Conservation (phyloP, 1,284 basidiomycete species). For the Ganoderma sinense region DNA sequence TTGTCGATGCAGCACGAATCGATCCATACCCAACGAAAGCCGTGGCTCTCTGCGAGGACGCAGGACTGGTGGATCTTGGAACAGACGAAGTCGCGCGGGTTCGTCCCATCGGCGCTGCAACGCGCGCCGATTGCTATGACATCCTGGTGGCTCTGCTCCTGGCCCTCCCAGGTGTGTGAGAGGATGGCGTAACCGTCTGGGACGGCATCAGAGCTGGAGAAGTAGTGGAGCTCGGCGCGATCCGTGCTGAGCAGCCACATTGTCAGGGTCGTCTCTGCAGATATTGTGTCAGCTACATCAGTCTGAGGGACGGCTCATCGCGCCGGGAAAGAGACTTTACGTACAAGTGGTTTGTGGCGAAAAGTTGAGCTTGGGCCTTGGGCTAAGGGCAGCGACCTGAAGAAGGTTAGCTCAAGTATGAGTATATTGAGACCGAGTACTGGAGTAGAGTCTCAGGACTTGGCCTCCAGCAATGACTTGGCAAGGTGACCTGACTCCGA, state of each 20-base stretch:
- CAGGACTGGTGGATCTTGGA: not conserved
- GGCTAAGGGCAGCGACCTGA: not conserved
- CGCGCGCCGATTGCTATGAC: not conserved
- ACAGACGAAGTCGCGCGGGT: not conserved
- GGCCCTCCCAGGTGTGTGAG: not conserved
- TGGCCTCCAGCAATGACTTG: too few species aligned
- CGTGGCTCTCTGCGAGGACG: not conserved
- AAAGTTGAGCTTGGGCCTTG: not conserved
- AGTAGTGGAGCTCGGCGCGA: not conserved
- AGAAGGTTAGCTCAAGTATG: not conserved
- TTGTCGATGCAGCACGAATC: not conserved
- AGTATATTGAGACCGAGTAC: not conserved
- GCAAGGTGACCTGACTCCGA: too few species aligned
- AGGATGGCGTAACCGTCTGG: not conserved
- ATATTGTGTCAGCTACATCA: not conserved
- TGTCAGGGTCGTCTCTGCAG: not conserved
- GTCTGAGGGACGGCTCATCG: not conserved
- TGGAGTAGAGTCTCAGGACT: too few species aligned
- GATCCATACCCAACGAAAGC: not conserved
- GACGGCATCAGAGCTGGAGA: not conserved
- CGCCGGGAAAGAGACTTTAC: not conserved
- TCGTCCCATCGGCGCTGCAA: not conserved
- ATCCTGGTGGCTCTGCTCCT: not conserved
- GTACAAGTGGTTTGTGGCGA: not conserved
- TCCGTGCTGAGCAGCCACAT: not conserved